phyloP scores from a whole-genome alignment of 2,329 filamentous ascomycete species.

The Amylocarpus encephaloides region DNA sequence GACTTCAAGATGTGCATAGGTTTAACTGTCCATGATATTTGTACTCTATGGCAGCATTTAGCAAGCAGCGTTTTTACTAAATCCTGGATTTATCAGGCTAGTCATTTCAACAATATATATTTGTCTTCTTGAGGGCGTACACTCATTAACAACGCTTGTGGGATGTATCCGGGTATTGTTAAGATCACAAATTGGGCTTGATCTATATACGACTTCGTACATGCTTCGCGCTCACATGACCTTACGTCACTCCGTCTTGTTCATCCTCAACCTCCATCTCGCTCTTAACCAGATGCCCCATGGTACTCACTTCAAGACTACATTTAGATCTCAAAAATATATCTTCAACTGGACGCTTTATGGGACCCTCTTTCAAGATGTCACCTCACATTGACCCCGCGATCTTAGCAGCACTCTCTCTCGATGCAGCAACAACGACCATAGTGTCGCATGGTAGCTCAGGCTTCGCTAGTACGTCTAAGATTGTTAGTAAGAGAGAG shows the following conservation, averaged over 20 bases:
- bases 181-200: too few relatives aligned
- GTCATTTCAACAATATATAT: neutral
- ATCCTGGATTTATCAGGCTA: too few relatives aligned
- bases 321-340: neutral
- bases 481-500: slow-evolving; percentile 39
- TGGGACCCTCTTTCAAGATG: slow-evolving; percentile 30
- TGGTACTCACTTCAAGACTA: neutral
- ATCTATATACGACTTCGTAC: too few relatives aligned
- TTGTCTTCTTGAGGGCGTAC: neutral
- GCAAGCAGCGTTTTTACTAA: slow-evolving; percentile 1
- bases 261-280: neutral
- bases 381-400: slow-evolving; percentile 51
- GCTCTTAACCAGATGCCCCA: neutral
- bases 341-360: neutral
- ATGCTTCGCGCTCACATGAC: slow-evolving; percentile 2
- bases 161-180: too few relatives aligned
- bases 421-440: slow-evolving; percentile 48
- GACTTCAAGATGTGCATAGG: slow-evolving; percentile 3
- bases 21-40: slow-evolving; percentile 2
- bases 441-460: slow-evolving; percentile 59
- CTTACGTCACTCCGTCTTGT: slow-evolving; percentile 5
- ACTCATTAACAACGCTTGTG: too few relatives aligned
- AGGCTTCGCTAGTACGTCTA: slow-evolving; percentile 63
- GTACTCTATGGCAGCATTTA: slow-evolving; percentile 7
- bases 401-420: slow-evolving; percentile 52